These are phyloP conservation scores for Ambrosia artemisiifolia DNA, from an alignment of 129 eudicot species.

Conservation along the genomic window DNA sequence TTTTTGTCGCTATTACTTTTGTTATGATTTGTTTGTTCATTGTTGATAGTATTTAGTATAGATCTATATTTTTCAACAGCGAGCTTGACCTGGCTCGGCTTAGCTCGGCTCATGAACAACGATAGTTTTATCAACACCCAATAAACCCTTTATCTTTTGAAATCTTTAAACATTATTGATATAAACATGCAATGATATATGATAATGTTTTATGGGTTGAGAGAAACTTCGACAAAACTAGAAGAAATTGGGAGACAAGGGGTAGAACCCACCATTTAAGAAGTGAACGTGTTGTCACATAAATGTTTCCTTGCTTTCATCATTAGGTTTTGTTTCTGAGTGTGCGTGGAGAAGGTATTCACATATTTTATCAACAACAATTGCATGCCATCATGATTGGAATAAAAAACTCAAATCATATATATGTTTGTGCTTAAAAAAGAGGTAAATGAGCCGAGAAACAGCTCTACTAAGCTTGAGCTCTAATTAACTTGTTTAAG, in stretches of 20 bases:
- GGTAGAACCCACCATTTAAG: slow-evolving; percentile 41
- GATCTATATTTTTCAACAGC: too few species aligned
- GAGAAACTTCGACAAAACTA: slow-evolving; percentile 30
- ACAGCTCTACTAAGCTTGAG: too few species aligned
- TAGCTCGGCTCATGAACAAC: too few species aligned
- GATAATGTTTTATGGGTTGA: neutral
- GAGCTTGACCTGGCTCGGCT: too few species aligned
- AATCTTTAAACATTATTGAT: neutral
- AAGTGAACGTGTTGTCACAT: slow-evolving; percentile 23
- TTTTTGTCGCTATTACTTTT: too few species aligned
- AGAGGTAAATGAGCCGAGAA: neutral
- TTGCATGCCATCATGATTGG: slow-evolving; percentile 33
- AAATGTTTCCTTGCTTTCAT: slow-evolving; percentile 35
- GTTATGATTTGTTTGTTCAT: too few species aligned
- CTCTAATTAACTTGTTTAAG: too few species aligned
- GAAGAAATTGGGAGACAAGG: slow-evolving; percentile 31
- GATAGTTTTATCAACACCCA: too few species aligned
- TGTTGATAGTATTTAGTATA: too few species aligned
- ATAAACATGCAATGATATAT: neutral
- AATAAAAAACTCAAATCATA: neutral
- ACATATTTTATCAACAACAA: slow-evolving; percentile 11
- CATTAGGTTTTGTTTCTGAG: slow-evolving; percentile 26
- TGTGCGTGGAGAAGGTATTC: slow-evolving; percentile 25
- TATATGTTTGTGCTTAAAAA: neutral
- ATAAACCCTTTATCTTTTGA: neutral